Evolutionary conservation across 768 basidiomycete genomes (phyloP), one percentile per base, ranked within the genome.

Genomic region (Xanthoconium stramineum): DNA sequence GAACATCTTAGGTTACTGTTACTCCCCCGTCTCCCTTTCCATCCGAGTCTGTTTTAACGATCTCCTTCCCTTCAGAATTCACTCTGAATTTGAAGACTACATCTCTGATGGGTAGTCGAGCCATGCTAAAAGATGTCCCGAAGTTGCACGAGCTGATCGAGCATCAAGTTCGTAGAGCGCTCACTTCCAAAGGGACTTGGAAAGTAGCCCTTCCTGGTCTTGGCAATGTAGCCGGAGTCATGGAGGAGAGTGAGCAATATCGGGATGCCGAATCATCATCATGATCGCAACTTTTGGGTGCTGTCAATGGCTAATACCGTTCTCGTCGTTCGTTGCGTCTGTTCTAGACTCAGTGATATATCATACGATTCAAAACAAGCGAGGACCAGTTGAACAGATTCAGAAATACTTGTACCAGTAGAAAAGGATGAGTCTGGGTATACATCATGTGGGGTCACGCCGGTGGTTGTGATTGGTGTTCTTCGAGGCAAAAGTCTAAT

Each of bases 121-220:
- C 97, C n/a, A 97, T 98, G 73, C 80, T 99, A 1, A 94, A 93
- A 57, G 94, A 99, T 66, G 91, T 99, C 1, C 96, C 97, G 28
- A 99, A 99, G 72, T 77, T 98, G 15, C 95, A 98, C 62, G 95
- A 99, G 69, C 79, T 99, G 49, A 92, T 99, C 49, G 82, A 91
- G 60, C 83, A 88, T 61, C 90, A 96, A 71, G 82, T 97, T 0
- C 80, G 90, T 39, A 80, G 81, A 46, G 77, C 83, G 19, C 75
- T 89, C 50, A 80, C 82, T 47, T 66, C 80, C 28, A 74, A 78
- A 55, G 84, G 82, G 28, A 82, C 81, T 12, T 89, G 87, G 85
- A 84, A 81, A 58, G 68, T 93, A 32, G 76, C 77, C 3, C 74
- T 92, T 6, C 90, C 90, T 36, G 87, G 86, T 30, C 70, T 92